Percentiles rank a stretch among this genome's conserved stretches.
phyloP scores from a whole-genome alignment of 345 rosid species.

The Eucalyptus cloeziana region DNA sequence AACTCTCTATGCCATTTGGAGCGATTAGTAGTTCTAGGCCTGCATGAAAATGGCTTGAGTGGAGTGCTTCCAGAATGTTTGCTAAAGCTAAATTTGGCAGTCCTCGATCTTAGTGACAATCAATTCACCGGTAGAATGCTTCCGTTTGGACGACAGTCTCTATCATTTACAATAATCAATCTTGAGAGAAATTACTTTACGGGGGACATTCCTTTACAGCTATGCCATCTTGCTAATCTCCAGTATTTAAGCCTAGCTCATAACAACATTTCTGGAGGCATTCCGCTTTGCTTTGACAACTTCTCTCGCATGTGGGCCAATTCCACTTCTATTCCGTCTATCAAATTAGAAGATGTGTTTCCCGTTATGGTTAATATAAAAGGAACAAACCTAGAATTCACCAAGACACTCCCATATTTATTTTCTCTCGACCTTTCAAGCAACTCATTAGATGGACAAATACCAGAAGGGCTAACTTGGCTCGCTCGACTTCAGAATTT shows the following conservation, averaged over 20 bases:
- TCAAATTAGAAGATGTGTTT: accelerated
- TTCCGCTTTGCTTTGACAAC: neutral
- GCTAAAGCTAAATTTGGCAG: neutral
- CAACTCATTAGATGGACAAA: neutral
- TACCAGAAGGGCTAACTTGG: neutral
- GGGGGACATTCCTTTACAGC: neutral
- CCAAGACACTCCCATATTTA: neutral
- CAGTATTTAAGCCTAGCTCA: neutral
- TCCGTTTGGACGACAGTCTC: neutral
- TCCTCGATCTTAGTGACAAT: neutral
- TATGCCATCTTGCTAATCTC: neutral
- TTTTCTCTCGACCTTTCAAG: neutral
- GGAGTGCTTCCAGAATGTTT: neutral
- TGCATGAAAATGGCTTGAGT: neutral
- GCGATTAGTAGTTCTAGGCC: neutral
- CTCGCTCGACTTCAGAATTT: neutral
- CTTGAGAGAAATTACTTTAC: neutral
- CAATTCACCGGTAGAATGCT: neutral
- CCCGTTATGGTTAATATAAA: neutral
- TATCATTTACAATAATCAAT: neutral
- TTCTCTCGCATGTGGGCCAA: neutral
- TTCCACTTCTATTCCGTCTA: neutral
- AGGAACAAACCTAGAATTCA: neutral
- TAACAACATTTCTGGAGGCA: neutral
- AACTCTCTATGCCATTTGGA: neutral